Evolutionary conservation across 1,284 basidiomycete species (phyloP), one percentile per base, ranked within the genome.

Genomic region (Xerocomus nothofagi): DNA sequence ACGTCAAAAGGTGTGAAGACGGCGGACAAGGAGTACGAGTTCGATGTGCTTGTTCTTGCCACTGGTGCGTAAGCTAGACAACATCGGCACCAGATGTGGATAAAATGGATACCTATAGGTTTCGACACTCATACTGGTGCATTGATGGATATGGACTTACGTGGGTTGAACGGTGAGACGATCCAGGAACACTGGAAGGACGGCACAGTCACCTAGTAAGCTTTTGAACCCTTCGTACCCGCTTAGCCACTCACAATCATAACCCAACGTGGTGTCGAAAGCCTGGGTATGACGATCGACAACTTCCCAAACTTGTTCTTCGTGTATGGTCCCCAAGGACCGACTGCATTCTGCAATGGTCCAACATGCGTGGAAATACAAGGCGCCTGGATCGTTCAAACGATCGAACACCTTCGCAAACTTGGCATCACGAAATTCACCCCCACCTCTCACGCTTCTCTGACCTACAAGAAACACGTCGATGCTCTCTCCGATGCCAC

Each of bases 251-350:
- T 31, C 4, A n/a, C n/a, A n/a, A n/a, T n/a, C n/a, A 11, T 30
- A 15, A 33, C 8, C 26, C 4, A 17, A 20, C 4, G 2, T 18
- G 7, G 12, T 9, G 2, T 17, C 0, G 15, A 48, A 37, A 62
- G 60, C 14, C 36, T 63, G 3, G 52, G 58, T 11, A 43, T 61
- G 56, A 41, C 59, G 7, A 39, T 59, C 4, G 57, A 60, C 15
- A 54, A 63, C 18, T 59, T 63, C 29, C 61, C 48, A 8, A 59
- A 61, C 41, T 24, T 61, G 0, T 63, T 27, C 30, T 49, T 57
- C 12, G 36, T 44, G 26, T 45, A 57, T 2, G 57, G 61, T 8
- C 50, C 61, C 1, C 61, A 61, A 1, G 61, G 43, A 23, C 58
- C 59, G 1, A 50, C 39, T 0, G 42, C 49, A 3, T 30, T 49